Base-by-base conservation (phyloP, 352 stramenopile species). In the Globisporangium paroecandrum region DNA sequence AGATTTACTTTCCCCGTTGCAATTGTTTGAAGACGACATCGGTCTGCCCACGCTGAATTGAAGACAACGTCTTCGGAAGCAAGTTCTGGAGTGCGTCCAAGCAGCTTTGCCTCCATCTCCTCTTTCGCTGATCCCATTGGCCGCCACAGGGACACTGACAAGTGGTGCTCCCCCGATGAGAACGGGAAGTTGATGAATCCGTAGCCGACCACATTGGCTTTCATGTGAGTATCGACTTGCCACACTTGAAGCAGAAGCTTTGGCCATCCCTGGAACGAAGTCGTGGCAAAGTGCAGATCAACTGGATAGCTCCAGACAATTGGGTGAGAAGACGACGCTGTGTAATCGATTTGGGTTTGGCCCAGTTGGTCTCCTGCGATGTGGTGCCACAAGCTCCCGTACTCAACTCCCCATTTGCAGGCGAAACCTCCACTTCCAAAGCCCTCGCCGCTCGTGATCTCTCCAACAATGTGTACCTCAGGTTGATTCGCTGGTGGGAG, bases 381-480 rank as follows among this genome's bases (percentile, higher is more conserved):
- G 68, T 86, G 80, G 3, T 69, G 77, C 81, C 83, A 91, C 29
- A 74, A 57, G 18, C 71, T 80, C 9, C 83, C 83, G 59, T 82
- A 85, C 57, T 93, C 85, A 57, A 91, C 69, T 41, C 76, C 79
- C 81, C 81, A 93, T 51, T 90, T 91, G 72, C 83, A 91, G 13
- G 75, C 75, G 54, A 87, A 81, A 0, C 81, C 81, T 20, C 66
- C 55, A 20, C 68, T 72, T 15, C 73, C 68, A 64, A 91, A 90
- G 58, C 74, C 70, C 10, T 84, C 68, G n/a, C 78, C 83, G 36
- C 73, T 78, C 6, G 80, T 69, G 61, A 93, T 90, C 59, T 91
- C 85, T 12, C 83, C 82, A 32, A 91, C 77, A 29, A 91, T 72
- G 60, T 93, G 83, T 15, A 93, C 77, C 75, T 93, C 82, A 18